Evolutionary conservation across 495 filamentous ascomycete genomes (phyloP).

Genomic region (Daldinia decipiens): DNA sequence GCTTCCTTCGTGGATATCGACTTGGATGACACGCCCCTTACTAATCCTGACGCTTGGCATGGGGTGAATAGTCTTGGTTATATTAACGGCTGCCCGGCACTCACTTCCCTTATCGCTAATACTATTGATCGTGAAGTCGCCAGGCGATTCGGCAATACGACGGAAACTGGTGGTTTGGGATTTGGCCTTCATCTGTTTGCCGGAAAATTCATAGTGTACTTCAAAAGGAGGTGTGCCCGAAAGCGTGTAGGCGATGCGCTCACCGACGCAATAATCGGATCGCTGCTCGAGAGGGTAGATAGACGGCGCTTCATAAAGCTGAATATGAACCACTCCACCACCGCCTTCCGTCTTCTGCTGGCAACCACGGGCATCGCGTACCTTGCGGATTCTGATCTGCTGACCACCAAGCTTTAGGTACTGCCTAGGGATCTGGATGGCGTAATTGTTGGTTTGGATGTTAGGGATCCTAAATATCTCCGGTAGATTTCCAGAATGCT

Average conservation of each 20-base stretch:
- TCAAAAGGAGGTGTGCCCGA: constrained; percentile 90
- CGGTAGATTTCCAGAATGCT: constrained; percentile 79
- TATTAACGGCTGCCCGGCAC: constrained; percentile 80
- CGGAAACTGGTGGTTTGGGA: constrained; percentile 82
- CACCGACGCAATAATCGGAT: constrained; percentile 92
- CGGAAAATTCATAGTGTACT: constrained; percentile 89
- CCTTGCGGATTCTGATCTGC: constrained; percentile 84
- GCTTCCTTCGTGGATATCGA: constrained; percentile 96
- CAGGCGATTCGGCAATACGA: constrained; percentile 89
- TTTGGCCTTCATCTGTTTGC: constrained; percentile 77
- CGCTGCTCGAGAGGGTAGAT: constrained; percentile 87
- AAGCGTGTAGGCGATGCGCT: constrained; percentile 88
- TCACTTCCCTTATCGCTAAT: constrained; percentile 83
- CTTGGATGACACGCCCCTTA: constrained; percentile 76
- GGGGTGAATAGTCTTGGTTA: constrained; percentile 84
- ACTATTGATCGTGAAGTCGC: constrained; percentile 85
- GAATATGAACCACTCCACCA: constrained; percentile 79
- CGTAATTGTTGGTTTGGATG: constrained; percentile 76
- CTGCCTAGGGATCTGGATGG: constrained; percentile 83
- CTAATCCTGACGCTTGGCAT: constrained; percentile 91
- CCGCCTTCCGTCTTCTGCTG: constrained; percentile 73
- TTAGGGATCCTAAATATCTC: constrained; percentile 81
- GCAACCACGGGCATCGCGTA: constrained; percentile 87
- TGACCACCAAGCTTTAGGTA: constrained; percentile 86
- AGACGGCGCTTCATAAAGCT: constrained; percentile 89